These are phyloP conservation scores for Trypanosoma cruzi DNA, from an alignment of 208 protist genomes.

Conservation along the genomic window DNA sequence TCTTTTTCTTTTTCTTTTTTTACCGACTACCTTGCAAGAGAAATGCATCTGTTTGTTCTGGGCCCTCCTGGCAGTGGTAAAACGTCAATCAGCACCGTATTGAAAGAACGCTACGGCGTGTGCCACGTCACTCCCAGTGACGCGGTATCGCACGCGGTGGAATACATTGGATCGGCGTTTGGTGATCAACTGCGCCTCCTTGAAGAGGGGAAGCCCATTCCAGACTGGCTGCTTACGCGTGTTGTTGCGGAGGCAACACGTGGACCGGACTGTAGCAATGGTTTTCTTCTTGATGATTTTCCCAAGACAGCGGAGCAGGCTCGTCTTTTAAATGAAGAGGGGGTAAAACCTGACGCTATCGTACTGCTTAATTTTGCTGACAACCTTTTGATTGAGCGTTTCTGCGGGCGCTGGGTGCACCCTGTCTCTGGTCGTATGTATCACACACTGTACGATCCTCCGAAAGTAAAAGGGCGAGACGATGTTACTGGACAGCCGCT, in stretches of 20 bases:
- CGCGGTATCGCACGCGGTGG: conserved; percentile 73
- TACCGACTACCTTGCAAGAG: no score
- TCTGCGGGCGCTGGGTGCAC: conserved; percentile 89
- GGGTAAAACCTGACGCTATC: conserved; percentile 58
- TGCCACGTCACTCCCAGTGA: conserved; percentile 78
- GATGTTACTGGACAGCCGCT: conserved; percentile 93
- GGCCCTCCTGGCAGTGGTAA: conserved; percentile 79
- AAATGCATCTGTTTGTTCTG: conserved; percentile 79
- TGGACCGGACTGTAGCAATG: conserved; percentile 83
- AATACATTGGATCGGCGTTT: conserved; percentile 29
- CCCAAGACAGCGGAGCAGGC: conserved; percentile 80
- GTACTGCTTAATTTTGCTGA: conserved; percentile 79
- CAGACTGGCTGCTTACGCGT: conserved; percentile 65
- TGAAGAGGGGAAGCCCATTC: conserved; percentile 63
- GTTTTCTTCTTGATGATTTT: conserved; percentile 92
- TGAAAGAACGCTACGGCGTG: conserved; percentile 87
- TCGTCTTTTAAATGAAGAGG: conserved; percentile 50
- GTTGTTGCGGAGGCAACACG: conserved; percentile 71
- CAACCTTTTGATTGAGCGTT: conserved; percentile 68
- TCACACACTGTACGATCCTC: conserved; percentile 91
- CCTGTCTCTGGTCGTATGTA: conserved; percentile 88
- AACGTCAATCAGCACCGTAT: conserved; percentile 72
- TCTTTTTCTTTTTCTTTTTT: no score
- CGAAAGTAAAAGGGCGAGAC: conserved; percentile 80
- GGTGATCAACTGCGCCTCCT: conserved; percentile 65